A percentile compares a stretch with the other conserved stretches of the same genome.
Conservation (phyloP, 768 basidiomycete species). For the Boletellus emodensis region DNA sequence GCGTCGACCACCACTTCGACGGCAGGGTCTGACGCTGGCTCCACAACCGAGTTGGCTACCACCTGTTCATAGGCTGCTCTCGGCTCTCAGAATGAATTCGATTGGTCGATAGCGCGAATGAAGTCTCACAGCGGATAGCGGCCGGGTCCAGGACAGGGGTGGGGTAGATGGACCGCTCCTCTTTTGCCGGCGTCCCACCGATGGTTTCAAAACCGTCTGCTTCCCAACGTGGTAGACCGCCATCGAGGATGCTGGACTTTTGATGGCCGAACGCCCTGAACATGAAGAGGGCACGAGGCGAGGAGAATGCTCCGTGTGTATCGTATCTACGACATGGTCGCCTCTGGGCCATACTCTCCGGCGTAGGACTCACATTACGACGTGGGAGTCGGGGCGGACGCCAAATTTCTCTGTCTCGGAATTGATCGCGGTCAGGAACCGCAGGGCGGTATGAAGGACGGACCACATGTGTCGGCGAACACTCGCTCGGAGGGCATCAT, state of each 20-base stretch:
- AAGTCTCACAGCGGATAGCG: conserved; percentile 42
- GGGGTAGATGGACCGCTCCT: conserved; percentile 41
- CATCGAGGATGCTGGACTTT: conserved; percentile 84
- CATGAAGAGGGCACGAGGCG: conserved; percentile 91
- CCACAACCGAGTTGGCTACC: conserved; percentile 58
- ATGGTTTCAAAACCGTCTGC: conserved; percentile 60
- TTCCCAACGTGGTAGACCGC: conserved; percentile 85
- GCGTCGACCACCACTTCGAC: conserved; percentile 85
- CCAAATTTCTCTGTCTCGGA: conserved; percentile 58
- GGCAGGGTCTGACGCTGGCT: conserved; percentile 39
- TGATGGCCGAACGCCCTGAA: conserved; percentile 89
- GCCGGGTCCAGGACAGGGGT: conserved; percentile 48
- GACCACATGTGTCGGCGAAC: conserved; percentile 82
- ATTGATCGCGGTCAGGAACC: conserved; percentile 6
- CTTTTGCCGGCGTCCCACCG: conserved; percentile 22
- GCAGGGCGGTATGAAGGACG: conserved; percentile 24
- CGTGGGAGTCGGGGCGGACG: conserved; percentile 68
- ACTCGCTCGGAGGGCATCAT: conserved; percentile 79
- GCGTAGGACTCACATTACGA: conserved; percentile 57
- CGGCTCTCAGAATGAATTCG: conserved; percentile 12
- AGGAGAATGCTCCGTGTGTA: conserved; percentile 83
- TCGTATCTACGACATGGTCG: conserved; percentile 63
- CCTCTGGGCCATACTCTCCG: conserved; percentile 3
- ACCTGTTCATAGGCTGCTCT: conserved; percentile 75
- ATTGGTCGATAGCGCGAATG: conserved; percentile 33